phyloP scores from a whole-genome alignment of 352 stramenopile species.

The Globisporangium rhizosaccharum region DNA sequence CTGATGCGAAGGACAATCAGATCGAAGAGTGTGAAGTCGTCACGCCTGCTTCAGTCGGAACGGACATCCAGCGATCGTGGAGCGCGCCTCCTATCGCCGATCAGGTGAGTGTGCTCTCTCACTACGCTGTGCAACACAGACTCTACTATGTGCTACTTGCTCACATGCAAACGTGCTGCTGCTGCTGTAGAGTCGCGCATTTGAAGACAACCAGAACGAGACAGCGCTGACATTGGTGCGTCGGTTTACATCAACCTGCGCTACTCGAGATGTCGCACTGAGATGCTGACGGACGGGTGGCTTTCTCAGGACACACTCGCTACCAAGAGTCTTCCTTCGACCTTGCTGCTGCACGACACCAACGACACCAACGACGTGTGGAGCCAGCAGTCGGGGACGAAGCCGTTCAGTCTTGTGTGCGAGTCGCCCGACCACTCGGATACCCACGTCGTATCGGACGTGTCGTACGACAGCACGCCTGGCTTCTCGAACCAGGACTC shows the following conservation, averaged over 20 bases:
- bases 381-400: conserved; percentile 2
- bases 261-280: background rate
- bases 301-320: conserved; percentile 6
- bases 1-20: conserved; percentile 5
- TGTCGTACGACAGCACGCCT: conserved; percentile 18
- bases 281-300: conserved; percentile 3
- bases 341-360: background rate
- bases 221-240: conserved; percentile 25
- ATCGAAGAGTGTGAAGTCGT: background rate
- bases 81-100: conserved; percentile 36
- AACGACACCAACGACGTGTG: conserved; percentile 10
- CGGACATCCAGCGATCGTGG: conserved; percentile 39
- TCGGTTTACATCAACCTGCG: background rate
- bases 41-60: conserved; percentile 6
- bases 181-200: conserved; percentile 3
- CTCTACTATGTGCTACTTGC: background rate
- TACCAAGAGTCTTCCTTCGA: background rate
- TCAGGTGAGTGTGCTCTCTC: conserved; percentile 19
- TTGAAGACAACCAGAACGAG: conserved; percentile 40
- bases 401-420: conserved; percentile 9
- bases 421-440: conserved; percentile 28
- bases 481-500: conserved; percentile 17
- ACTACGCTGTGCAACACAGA: background rate
- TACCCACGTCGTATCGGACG: conserved; percentile 14
- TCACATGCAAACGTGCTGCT: background rate